Base-by-base conservation (phyloP, 2,329 filamentous ascomycete species). In the Hypoxylon sp. region DNA sequence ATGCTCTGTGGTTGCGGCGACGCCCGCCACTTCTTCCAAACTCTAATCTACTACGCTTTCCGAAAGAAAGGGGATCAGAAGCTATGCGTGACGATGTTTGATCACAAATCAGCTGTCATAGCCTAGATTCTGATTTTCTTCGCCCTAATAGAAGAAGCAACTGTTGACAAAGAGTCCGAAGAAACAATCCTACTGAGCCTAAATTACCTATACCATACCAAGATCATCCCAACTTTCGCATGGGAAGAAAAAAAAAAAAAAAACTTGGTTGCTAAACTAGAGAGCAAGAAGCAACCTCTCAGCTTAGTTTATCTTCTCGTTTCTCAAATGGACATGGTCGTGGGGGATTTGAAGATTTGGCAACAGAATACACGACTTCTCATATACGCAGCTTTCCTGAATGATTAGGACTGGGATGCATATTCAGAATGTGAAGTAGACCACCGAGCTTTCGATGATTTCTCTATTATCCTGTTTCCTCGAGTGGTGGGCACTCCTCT, bases 1-100 rank as follows among this genome's bases (percentile, higher is more conserved):
- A 71, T 72, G 70, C 57, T 73, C 31, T 70, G 70, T 52, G 68
- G 68, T 22, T 22, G 68, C 13, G 60, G 62, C 1, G 71, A 73
- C 54, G 68, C 65, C 26, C 70, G 72, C 17, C 47, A 67, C 47
- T 51, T 72, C 39, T 73, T 71, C 59, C 60, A 67, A 29, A 72
- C 72, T 14, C 33, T 70, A 2, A 3, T 57, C 4, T 3, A 37
- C 9, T 67, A 61, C 17, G 47, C 24, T 13, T 42, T 53, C 35
- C 42, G 11, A 17, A 57, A 42, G 5, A 59, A 54, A 17, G 42
- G 26, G 11, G 3, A 54, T 5, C 68, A 70, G 53, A 65, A 70
- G 44, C 33, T 71, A 19, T 68, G 72, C 35, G 53, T 71, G 17
- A 72, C 70, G 1, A 61, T 70, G 14, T n/a, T 73, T 2, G 71